These are phyloP conservation scores for Epichloe sibirici DNA, from an alignment of 2,329 filamentous ascomycete genomes.

Conservation along the genomic window DNA sequence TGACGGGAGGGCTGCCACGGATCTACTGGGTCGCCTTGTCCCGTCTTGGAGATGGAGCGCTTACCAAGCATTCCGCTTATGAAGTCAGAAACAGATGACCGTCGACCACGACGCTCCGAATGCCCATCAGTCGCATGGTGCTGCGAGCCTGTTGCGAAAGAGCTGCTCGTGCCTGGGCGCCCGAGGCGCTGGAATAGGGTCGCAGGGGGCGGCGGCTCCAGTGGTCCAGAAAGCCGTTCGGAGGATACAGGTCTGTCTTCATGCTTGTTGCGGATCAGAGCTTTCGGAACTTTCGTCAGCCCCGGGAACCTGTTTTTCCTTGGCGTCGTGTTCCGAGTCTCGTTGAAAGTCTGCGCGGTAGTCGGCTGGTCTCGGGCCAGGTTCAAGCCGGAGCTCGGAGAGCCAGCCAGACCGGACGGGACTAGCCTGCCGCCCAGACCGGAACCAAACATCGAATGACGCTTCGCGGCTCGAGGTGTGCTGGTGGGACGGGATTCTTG, in stretches of 20 bases:
- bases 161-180: constrained; percentile 14
- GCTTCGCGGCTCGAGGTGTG: constrained; percentile 22
- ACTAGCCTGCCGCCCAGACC: constrained; percentile 12
- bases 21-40: background rate
- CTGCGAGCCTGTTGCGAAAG: constrained; percentile 9
- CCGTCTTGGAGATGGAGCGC: constrained; percentile 9
- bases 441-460: constrained; percentile 26
- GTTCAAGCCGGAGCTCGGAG: constrained; percentile 13
- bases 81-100: constrained; percentile 19
- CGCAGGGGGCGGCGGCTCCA: too few species aligned
- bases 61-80: constrained; percentile 19
- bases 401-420: constrained; percentile 10
- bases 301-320: constrained; percentile 36
- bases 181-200: constrained; percentile 8
- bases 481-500: constrained; percentile 9
- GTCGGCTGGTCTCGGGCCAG: constrained; percentile 7
- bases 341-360: constrained; percentile 1
- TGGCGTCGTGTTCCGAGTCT: constrained; percentile 6
- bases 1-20: background rate
- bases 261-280: background rate
- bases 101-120: constrained; percentile 12
- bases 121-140: constrained; percentile 5
- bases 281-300: constrained; percentile 17
- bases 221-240: constrained; percentile 5
- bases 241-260: background rate